Conservation (phyloP, 108 stramenopile genomes). For the Bacterosira constricta region DNA sequence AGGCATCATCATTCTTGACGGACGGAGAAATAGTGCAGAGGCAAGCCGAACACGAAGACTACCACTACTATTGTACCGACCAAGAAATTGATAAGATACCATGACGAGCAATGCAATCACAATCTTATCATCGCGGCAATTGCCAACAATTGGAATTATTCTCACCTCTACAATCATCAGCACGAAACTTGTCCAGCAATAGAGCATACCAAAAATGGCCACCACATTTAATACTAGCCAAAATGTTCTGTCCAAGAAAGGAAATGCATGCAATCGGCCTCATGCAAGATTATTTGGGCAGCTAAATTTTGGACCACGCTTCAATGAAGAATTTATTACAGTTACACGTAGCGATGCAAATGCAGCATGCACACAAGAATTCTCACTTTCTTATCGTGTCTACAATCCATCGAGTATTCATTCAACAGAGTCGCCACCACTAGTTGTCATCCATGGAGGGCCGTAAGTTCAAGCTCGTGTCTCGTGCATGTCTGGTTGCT, state of each 20-base stretch:
- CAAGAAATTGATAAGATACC: no score
- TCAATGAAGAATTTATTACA: slow-evolving; percentile 31
- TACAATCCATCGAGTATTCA: slow-evolving; percentile 43
- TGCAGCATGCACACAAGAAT: background rate
- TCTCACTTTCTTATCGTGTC: slow-evolving; percentile 36
- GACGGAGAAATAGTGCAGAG: no score
- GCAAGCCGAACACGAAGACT: no score
- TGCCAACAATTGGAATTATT: no score
- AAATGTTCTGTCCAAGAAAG: background rate
- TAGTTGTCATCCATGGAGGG: slow-evolving; percentile 48
- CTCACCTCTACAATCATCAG: no score
- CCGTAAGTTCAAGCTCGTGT: slow-evolving; percentile 31
- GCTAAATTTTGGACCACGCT: slow-evolving; percentile 28
- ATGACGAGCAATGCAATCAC: no score
- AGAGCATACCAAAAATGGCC: no score
- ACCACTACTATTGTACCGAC: no score
- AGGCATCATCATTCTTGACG: no score
- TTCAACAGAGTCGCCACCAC: slow-evolving; percentile 37
- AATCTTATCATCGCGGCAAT: no score
- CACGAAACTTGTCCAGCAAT: no score
- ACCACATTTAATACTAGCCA: background rate
- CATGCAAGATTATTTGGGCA: slow-evolving; percentile 14
- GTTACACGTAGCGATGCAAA: slow-evolving; percentile 16
- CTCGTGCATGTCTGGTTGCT: background rate
- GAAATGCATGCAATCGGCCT: background rate